Conservation (phyloP, 176 grass and related monocot genomes). For the Aegilops bicornis region DNA sequence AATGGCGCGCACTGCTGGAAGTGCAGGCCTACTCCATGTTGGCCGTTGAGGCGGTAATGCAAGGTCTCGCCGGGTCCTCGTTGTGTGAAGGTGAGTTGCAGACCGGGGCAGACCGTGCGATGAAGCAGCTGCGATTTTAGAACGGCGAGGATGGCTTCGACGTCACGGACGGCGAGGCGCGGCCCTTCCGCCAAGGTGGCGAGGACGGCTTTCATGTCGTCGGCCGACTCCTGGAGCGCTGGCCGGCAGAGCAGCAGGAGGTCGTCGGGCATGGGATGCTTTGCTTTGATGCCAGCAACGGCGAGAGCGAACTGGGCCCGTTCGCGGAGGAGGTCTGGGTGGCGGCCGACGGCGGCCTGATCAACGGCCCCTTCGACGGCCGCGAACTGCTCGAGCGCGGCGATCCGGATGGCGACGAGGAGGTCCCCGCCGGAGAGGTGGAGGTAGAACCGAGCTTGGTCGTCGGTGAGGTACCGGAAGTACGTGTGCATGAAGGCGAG, state of each 20-base stretch:
- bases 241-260: neutral
- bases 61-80: neutral
- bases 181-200: neutral
- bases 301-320: neutral
- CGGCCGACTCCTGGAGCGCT: neutral
- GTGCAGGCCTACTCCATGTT: neutral
- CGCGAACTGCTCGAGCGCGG: neutral
- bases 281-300: neutral
- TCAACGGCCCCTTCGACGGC: neutral
- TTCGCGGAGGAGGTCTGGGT: neutral
- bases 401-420: neutral
- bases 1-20: neutral
- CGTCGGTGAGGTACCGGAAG: neutral
- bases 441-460: neutral
- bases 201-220: neutral
- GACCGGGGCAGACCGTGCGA: neutral
- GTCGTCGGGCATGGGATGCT: conserved; percentile 8
- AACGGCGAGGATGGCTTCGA: neutral
- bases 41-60: neutral
- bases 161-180: neutral
- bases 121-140: neutral
- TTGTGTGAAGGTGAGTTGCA: neutral
- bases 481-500: neutral
- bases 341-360: neutral
- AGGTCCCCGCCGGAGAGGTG: neutral